These are phyloP conservation scores for Peronospora farinosa DNA, from an alignment of 352 stramenopile genomes.

Conservation along the genomic window DNA sequence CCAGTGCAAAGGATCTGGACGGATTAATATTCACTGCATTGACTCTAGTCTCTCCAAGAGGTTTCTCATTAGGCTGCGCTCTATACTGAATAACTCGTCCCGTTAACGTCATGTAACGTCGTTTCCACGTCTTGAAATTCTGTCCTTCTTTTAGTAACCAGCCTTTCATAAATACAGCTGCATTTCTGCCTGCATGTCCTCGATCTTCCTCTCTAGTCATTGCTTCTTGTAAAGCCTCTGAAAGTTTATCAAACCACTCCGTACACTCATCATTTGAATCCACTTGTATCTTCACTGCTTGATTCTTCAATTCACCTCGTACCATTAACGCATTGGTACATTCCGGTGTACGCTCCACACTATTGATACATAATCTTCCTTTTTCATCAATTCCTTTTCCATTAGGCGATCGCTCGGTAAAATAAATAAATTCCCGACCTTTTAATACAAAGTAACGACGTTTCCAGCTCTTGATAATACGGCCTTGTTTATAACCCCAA, in stretches of 20 bases:
- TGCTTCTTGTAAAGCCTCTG: conserved; percentile 27
- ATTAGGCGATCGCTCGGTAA: conserved; percentile 53
- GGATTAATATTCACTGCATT: conserved; percentile 70
- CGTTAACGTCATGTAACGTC: conserved; percentile 67
- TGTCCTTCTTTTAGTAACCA: conserved; percentile 81
- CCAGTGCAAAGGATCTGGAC: conserved; percentile 56
- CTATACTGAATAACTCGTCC: conserved; percentile 64
- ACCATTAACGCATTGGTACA: conserved; percentile 59
- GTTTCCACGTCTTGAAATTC: conserved; percentile 87
- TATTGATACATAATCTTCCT: conserved; percentile 45
- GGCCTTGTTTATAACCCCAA: conserved; percentile 76
- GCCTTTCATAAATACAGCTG: conserved; percentile 60
- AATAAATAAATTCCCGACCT: conserved; percentile 72
- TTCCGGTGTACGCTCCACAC: conserved; percentile 62
- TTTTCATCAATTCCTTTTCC: conserved; percentile 79
- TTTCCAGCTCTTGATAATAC: conserved; percentile 82
- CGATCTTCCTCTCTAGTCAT: conserved; percentile 6
- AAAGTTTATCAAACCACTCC: conserved; percentile 59
- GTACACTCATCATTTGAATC: conserved; percentile 54
- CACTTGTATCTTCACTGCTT: conserved; percentile 60
- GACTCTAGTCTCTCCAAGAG: conserved; percentile 55
- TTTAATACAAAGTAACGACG: conserved; percentile 81
- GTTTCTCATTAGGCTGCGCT: conserved; percentile 42
- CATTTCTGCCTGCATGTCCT: conserved; percentile 1
- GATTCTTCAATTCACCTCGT: conserved; percentile 64